Base-by-base conservation (phyloP, 768 basidiomycete genomes). In the Suillus clintonianus region DNA sequence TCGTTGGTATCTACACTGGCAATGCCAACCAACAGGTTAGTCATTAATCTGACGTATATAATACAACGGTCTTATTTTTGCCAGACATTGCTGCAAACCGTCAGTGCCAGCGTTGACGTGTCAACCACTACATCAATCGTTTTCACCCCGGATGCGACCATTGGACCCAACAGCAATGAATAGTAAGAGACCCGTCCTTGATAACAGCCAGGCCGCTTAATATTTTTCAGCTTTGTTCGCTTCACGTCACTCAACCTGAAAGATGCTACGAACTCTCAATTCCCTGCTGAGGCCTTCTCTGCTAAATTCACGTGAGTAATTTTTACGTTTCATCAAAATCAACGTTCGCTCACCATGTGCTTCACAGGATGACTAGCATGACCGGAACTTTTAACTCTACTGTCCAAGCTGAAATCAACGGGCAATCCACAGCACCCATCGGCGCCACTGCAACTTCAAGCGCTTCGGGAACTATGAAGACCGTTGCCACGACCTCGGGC, bases 201-300 rank as follows among this genome's bases (percentile, higher is more conserved):
- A 19, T 34, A 36, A n/a, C 59, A 32, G 11, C 3, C 41, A 30
- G 15, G 15, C 5, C 3, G 15, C 15, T 42, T 17, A 22, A 15
- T 27, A n/a, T 27, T 37, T 19, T 30, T 22, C 63, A 91, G 90
- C 80, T 95, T 95, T 80, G 83, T 95, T 71, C 91, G 92, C 55
- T 77, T 91, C 70, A 84, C 90, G 63, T 93, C 92, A 0, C 66
- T 82, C 41, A 68, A 42, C 60, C 67, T 84, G 50, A 89, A 82
- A 73, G 86, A 90, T 72, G 54, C 86, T 34, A 70, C 71, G 2
- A 72, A 83, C 61, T 76, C 88, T 15, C 78, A 84, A 61, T 90
- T 79, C 78, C 83, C 83, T 4, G 84, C 82, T 51, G 78, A 89
- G 66, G 86, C 91, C 0, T 96, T 94, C 81, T 92, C 92, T 8